A percentile compares a stretch with the other conserved stretches of the same genome.
Evolutionary conservation across 2,329 filamentous ascomycete species (phyloP).

Genomic region (Pyrenophora tritici-repentis): DNA sequence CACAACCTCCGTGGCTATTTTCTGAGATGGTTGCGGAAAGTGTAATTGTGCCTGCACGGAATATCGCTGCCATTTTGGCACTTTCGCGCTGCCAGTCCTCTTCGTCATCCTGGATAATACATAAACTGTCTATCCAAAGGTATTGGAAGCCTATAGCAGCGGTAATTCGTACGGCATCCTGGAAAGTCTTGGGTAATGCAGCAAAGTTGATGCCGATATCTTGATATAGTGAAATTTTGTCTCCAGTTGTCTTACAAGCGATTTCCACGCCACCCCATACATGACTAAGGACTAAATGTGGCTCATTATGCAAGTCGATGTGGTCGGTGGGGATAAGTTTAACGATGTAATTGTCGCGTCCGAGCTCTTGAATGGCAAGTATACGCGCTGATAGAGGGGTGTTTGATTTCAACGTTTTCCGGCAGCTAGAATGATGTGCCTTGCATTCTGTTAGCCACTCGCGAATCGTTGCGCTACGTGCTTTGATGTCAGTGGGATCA

Average conservation of each 20-base stretch:
- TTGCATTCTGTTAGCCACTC: conserved; percentile 1
- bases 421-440: not conserved
- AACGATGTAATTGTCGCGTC: not conserved
- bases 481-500: not conserved
- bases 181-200: not conserved
- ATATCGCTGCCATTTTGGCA: not conserved
- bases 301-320: not conserved
- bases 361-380: not conserved
- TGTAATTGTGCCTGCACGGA: not conserved
- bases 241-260: not conserved
- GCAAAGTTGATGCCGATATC: not conserved
- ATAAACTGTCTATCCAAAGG: conserved; percentile 1
- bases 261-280: conserved; percentile 1
- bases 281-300: not conserved
- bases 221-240: not conserved
- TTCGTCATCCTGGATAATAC: not conserved
- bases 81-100: not conserved
- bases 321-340: not conserved
- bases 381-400: not conserved
- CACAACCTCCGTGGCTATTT: not conserved
- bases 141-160: not conserved
- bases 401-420: not conserved
- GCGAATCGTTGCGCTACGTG: conserved; percentile 1
- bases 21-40: not conserved
- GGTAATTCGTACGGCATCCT: not conserved